phyloP scores from a whole-genome alignment of 805 yeast genomes.

The Yarrowia yakushimensis region DNA sequence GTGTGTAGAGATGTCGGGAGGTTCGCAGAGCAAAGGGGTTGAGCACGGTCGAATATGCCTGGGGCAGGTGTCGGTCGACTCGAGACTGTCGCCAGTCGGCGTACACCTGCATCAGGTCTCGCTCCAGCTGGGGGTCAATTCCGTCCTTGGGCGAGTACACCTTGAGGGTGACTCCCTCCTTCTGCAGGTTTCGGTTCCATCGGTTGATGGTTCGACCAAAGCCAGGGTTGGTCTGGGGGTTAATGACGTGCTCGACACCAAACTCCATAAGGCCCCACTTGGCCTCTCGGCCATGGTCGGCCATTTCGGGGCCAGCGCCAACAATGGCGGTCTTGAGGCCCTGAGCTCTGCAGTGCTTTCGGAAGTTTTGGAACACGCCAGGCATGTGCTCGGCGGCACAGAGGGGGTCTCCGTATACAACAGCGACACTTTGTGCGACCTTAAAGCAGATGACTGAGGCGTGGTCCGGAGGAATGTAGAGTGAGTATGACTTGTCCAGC shows the following conservation, averaged over 20 bases:
- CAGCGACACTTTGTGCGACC: slow-evolving; percentile 10
- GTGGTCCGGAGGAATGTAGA: background rate
- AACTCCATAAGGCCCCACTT: slow-evolving; percentile 22
- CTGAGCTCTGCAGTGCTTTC: background rate
- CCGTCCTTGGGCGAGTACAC: slow-evolving; percentile 16
- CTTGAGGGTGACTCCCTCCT: slow-evolving; percentile 3
- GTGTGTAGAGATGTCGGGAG: slow-evolving; percentile 18
- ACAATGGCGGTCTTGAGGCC: slow-evolving; percentile 13
- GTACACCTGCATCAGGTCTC: slow-evolving; percentile 15
- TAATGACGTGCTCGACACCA: slow-evolving; percentile 22
- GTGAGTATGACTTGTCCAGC: slow-evolving; percentile 21
- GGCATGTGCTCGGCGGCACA: slow-evolving; percentile 17
- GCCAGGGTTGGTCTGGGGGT: slow-evolving; percentile 21
- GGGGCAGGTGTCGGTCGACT: slow-evolving; percentile 18
- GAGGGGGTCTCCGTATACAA: slow-evolving; percentile 19
- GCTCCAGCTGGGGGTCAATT: slow-evolving; percentile 15
- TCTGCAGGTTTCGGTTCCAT: slow-evolving; percentile 12
- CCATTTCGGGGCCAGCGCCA: slow-evolving; percentile 19
- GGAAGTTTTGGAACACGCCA: background rate
- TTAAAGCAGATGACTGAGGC: slow-evolving; percentile 20
- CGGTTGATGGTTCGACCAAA: slow-evolving; percentile 20
- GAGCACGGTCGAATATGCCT: slow-evolving; percentile 20
- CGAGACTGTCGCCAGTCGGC: slow-evolving; percentile 19
- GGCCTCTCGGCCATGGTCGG: background rate
- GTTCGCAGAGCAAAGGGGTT: slow-evolving; percentile 21